Evolutionary conservation across 257 asterid genomes (phyloP).

Genomic region (Gardenia jasminoides): DNA sequence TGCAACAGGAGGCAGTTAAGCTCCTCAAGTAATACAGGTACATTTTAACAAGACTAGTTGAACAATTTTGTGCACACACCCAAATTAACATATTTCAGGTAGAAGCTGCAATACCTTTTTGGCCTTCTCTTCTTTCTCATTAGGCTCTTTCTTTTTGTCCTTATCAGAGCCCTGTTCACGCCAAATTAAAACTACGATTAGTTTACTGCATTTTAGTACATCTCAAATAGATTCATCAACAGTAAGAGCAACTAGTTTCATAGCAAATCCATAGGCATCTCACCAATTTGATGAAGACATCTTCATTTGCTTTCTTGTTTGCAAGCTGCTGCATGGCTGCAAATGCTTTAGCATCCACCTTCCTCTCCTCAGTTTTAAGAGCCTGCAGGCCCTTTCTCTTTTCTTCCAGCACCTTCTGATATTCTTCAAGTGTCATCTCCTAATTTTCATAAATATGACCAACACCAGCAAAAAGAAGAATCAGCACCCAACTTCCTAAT

Average conservation of each 20-base stretch:
- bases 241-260: background rate
- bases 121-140: conserved; percentile 81
- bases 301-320: conserved; percentile 65
- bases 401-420: conserved; percentile 77
- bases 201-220: background rate
- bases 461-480: background rate
- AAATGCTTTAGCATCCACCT: conserved; percentile 72
- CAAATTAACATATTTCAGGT: too few species aligned
- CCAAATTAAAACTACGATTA: background rate
- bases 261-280: conserved; percentile 9
- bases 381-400: conserved; percentile 71
- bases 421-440: conserved; percentile 98
- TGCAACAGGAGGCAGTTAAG: background rate
- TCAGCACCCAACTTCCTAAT: background rate
- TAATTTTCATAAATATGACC: conserved; percentile 10
- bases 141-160: conserved; percentile 70
- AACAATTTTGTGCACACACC: background rate
- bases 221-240: background rate
- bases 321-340: conserved; percentile 81
- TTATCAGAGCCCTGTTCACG: conserved; percentile 60
- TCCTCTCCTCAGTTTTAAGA: conserved; percentile 78
- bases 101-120: conserved; percentile 52
- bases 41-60: background rate
- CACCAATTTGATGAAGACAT: conserved; percentile 80
- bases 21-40: background rate